Evolutionary conservation across 345 rosid genomes (phyloP).

Genomic region (Citrus medica): DNA sequence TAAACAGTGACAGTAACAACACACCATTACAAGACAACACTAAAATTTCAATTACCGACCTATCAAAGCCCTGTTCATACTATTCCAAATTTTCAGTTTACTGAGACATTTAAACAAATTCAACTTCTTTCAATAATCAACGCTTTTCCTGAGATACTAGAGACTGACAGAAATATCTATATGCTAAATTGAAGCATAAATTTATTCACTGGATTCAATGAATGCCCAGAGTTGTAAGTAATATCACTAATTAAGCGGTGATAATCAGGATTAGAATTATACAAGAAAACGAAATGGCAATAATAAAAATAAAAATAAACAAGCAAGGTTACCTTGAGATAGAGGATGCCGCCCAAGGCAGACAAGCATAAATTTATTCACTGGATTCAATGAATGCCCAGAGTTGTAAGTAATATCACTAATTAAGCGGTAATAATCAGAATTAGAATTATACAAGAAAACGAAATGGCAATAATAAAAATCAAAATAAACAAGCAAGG

Average conservation of each 20-base stretch:
- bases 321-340: constrained; percentile 53
- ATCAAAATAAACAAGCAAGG: background rate
- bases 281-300: background rate
- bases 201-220: background rate
- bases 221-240: background rate
- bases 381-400: background rate
- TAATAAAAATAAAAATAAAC: background rate
- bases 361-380: background rate
- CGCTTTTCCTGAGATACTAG: background rate
- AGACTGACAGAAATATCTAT: background rate
- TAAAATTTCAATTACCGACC: background rate
- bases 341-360: constrained; percentile 85
- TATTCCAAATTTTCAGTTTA: background rate
- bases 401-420: background rate
- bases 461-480: background rate
- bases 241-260: background rate
- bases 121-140: background rate
- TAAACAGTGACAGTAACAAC: background rate
- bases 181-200: background rate
- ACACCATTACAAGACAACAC: background rate
- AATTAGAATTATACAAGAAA: background rate
- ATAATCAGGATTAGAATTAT: background rate
- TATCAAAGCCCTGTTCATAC: background rate
- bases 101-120: background rate
- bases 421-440: background rate